These are phyloP conservation scores for Globisporangium cystogenes DNA, from an alignment of 352 stramenopile genomes.

Conservation along the genomic window DNA sequence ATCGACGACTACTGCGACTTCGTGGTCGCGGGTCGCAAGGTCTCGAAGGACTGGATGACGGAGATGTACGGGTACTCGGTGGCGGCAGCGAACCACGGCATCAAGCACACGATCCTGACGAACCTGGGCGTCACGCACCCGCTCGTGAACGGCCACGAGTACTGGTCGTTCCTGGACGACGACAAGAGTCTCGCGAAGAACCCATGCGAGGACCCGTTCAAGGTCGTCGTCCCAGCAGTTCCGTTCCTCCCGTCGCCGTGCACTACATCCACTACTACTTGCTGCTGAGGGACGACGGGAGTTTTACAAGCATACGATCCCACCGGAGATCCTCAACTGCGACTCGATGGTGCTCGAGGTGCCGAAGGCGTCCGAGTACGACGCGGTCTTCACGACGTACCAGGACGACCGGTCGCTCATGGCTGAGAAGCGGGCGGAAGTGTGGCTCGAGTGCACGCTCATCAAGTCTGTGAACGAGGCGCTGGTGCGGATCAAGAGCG, in stretches of 20 bases:
- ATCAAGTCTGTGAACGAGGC: slow-evolving; percentile 22
- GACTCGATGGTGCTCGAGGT: slow-evolving; percentile 14
- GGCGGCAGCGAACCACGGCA: slow-evolving; percentile 40
- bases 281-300: slow-evolving; percentile 13
- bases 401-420: slow-evolving; percentile 1
- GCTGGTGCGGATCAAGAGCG: slow-evolving; percentile 13
- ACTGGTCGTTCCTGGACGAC: slow-evolving; percentile 37
- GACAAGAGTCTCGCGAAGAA: slow-evolving; percentile 21
- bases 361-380: slow-evolving; percentile 13
- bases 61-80: slow-evolving; percentile 55
- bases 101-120: slow-evolving; percentile 47
- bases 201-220: slow-evolving; percentile 24
- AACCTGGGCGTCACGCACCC: slow-evolving; percentile 41
- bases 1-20: slow-evolving; percentile 53
- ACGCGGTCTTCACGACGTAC: slow-evolving; percentile 7
- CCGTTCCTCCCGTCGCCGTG: slow-evolving; percentile 33
- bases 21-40: slow-evolving; percentile 29
- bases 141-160: slow-evolving; percentile 19
- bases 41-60: slow-evolving; percentile 38
- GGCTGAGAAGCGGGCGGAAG: slow-evolving; percentile 16
- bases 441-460: slow-evolving; percentile 24
- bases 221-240: slow-evolving; percentile 31
- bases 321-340: slow-evolving; percentile 16
- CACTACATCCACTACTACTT: slow-evolving; percentile 39
- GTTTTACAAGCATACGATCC: slow-evolving; percentile 21